phyloP scores from a whole-genome alignment of 2,329 filamentous ascomycete genomes.

The Xylariales sp. region DNA sequence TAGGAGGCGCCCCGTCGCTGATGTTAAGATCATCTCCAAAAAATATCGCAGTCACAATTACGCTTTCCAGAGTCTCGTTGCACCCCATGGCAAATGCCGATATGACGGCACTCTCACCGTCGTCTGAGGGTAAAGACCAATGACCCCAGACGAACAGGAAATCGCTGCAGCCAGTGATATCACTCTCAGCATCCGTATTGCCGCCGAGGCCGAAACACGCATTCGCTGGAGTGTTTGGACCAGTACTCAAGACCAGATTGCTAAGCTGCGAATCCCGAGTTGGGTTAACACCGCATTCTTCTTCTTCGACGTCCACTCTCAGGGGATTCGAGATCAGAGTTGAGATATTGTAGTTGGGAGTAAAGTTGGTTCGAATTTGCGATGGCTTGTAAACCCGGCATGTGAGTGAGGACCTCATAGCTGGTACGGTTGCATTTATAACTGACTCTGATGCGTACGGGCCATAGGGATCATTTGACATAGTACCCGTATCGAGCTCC shows the following conservation, averaged over 20 bases:
- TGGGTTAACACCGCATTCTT: not conserved
- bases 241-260: too few relatives aligned
- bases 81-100: constrained; percentile 32
- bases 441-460: not conserved
- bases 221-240: not conserved
- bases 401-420: not conserved
- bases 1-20: constrained; percentile 23
- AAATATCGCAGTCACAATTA: constrained; percentile 17
- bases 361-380: not conserved
- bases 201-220: not conserved
- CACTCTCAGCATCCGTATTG: not conserved
- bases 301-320: not conserved
- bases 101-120: not conserved
- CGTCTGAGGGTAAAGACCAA: not conserved
- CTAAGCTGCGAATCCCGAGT: not conserved
- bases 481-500: not conserved
- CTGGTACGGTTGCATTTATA: not conserved
- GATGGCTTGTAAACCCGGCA: not conserved
- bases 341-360: not conserved
- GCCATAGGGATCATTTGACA: not conserved
- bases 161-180: constrained; percentile 1
- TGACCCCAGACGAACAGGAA: constrained; percentile 4
- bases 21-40: constrained; percentile 18
- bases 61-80: constrained; percentile 32
- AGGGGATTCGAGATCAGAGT: not conserved